phyloP scores from a whole-genome alignment of 139 green algal species.

The Desmodesmus armatus region DNA sequence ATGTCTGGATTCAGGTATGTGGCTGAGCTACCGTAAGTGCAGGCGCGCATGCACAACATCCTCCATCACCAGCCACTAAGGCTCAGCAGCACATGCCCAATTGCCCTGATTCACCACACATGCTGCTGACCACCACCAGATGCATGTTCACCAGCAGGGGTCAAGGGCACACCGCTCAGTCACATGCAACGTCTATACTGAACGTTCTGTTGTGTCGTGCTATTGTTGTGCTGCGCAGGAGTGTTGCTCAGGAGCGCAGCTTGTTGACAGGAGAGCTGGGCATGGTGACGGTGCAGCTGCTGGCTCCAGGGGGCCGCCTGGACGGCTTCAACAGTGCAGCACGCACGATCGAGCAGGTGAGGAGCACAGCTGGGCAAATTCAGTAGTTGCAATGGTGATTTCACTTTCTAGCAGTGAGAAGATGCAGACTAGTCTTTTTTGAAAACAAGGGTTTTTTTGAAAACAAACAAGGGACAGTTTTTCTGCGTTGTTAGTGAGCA shows the following conservation, averaged over 20 bases:
- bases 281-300: constrained; percentile 72
- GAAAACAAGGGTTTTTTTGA: neutral
- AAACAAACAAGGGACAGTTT: neutral
- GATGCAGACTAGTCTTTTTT: neutral
- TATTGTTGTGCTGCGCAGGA: constrained; percentile 17
- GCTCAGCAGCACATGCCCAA: too few species aligned
- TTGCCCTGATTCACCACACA: too few species aligned
- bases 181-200: too few species aligned
- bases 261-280: constrained; percentile 86
- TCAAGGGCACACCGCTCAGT: too few species aligned
- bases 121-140: too few species aligned
- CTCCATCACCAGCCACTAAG: too few species aligned
- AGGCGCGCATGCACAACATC: too few species aligned
- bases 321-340: constrained; percentile 55
- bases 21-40: too few species aligned
- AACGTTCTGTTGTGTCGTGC: too few species aligned
- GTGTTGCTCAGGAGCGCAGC: constrained; percentile 72
- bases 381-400: neutral
- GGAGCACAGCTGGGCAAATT: neutral
- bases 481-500: neutral
- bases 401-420: neutral
- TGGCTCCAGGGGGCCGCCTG: constrained; percentile 51
- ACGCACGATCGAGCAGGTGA: constrained; percentile 12
- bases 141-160: too few species aligned
- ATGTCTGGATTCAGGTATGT: constrained; percentile 90